Conservation (phyloP, 202 grass and related monocot genomes). For the Hordeum pubiflorum region DNA sequence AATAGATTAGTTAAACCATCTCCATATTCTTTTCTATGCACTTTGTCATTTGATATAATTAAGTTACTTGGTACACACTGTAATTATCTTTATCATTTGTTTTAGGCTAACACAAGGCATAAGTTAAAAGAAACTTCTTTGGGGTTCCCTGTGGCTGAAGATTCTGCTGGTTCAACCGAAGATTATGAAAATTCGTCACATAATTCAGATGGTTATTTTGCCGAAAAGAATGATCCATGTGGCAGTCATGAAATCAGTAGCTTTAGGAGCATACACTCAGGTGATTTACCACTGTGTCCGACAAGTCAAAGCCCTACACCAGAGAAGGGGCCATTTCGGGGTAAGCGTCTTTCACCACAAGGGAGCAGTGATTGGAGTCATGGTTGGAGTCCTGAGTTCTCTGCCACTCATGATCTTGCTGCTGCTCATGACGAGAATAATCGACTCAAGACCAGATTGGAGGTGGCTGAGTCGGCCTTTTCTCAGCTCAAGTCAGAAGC, state of each 20-base stretch:
- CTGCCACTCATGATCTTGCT: conserved; percentile 50
- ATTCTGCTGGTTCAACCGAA: conserved; percentile 70
- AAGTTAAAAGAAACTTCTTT: conserved; percentile 59
- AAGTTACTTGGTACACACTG: neutral
- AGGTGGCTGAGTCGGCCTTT: conserved; percentile 83
- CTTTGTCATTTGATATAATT: neutral
- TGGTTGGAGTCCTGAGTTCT: conserved; percentile 64
- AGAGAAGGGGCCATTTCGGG: conserved; percentile 34
- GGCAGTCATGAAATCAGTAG: conserved; percentile 45
- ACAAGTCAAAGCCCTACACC: conserved; percentile 48
- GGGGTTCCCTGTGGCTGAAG: conserved; percentile 47
- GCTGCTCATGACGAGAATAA: conserved; percentile 75
- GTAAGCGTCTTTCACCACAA: conserved; percentile 57
- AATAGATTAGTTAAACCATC: neutral
- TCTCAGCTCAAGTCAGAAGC: conserved; percentile 85
- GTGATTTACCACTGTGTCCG: conserved; percentile 48
- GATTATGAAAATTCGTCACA: conserved; percentile 84
- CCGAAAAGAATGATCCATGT: conserved; percentile 72
- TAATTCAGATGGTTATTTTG: conserved; percentile 65
- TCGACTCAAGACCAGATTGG: conserved; percentile 63
- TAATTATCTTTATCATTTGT: conserved; percentile 19
- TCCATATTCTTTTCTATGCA: neutral
- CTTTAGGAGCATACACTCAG: conserved; percentile 38
- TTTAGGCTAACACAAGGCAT: conserved; percentile 64
- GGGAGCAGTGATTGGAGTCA: conserved; percentile 70